Evolutionary conservation across 2,329 filamentous ascomycete species (phyloP), one percentile per base, ranked within the genome.

Genomic region (Parascedosporium putredinis): DNA sequence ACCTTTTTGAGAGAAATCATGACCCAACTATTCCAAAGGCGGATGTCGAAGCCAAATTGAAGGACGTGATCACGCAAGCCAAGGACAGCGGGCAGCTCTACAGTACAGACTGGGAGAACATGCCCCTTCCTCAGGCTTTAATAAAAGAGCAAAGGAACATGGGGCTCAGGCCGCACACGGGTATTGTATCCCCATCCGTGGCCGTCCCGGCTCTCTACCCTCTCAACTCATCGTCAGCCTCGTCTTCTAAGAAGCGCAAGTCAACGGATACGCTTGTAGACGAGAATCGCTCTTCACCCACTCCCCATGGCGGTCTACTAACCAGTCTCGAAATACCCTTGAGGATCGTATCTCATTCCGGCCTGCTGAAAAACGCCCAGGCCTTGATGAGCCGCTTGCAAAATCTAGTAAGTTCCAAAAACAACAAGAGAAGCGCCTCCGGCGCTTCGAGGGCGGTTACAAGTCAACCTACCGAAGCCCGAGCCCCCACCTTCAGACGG

Each of bases 401-500:
- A 75, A 74, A 57, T 62, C 76, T 74, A 94, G 88, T 93, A 95
- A 95, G 87, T 93, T 84, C 66, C 81, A 86, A 69, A 85, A 84
- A 71, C 81, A 83, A 65, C 76, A 88, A 70, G 91, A 94, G 69
- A 90, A 89, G 71, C 86, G 93, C 57, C 86, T 84, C 66, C 87
- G 87, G 61, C 88, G 93, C 58, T 95, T 95, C 68, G 84, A 91
- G 57, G 77, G 70, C 55, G 77, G 78, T 54, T 83, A 80, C 61
- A 77, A 76, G 58, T 72, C 74, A 9, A 66, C 72, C 12, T 73
- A 76, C 56, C 69, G 71, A 54, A 77, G 77, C 25, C 75, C 77
- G 10, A 79, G 74, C 47, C 78, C 79, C 72, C 74, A 57, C 72
- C 73, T 58, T 65, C 73, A 50, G 68, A 75, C 50, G 82, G 81